Conservation (phyloP, 2,329 filamentous ascomycete genomes). For the Hymenoscyphus infarciens region DNA sequence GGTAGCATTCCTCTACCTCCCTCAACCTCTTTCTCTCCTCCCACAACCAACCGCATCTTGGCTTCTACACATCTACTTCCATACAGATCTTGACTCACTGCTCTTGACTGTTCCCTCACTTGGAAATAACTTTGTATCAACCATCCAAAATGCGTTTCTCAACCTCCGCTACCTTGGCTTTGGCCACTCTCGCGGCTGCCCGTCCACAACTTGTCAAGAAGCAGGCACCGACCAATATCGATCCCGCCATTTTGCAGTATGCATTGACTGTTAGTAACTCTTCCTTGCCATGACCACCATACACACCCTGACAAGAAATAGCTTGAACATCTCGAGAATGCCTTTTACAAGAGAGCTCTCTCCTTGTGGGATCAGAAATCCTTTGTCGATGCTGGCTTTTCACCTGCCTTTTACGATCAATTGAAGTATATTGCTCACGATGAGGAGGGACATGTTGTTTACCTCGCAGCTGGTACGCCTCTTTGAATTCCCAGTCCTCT, state of each 20-base stretch:
- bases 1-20: not conserved
- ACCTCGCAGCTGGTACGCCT: constrained; percentile 42
- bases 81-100: not conserved
- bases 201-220: constrained; percentile 23
- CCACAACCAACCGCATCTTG: constrained; percentile 8
- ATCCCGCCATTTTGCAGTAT: constrained; percentile 43
- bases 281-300: too few relatives aligned
- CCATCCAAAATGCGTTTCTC: constrained; percentile 30
- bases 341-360: constrained; percentile 61
- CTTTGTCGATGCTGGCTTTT: constrained; percentile 51
- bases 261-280: constrained; percentile 38
- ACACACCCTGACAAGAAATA: constrained; percentile 16
- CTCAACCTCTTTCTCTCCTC: not conserved
- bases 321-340: constrained; percentile 57
- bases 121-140: constrained; percentile 4
- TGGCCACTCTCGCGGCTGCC: constrained; percentile 15
- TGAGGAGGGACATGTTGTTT: constrained; percentile 55
- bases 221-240: constrained; percentile 24
- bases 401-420: constrained; percentile 52
- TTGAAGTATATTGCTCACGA: constrained; percentile 54
- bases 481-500: not conserved
- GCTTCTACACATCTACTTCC: constrained; percentile 5
- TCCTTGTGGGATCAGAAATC: constrained; percentile 50
- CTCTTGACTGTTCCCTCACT: constrained; percentile 2
- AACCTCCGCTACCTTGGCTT: constrained; percentile 17